Base-by-base conservation (phyloP, 192 early-diverging fungal species). In the Coemansia pectinata region DNA sequence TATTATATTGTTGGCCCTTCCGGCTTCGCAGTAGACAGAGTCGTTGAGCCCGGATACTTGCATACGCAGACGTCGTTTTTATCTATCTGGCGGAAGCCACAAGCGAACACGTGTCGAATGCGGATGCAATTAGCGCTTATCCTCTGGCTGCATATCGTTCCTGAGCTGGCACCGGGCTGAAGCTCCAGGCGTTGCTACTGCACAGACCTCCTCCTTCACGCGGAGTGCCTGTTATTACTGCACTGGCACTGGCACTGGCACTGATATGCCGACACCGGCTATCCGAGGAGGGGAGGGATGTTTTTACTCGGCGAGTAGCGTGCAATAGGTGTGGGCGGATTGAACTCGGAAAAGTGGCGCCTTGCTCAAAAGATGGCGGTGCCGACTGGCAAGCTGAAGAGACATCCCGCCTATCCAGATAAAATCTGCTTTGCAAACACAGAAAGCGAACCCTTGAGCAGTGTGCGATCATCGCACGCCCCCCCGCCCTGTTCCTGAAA, bases 11-110 rank as follows among this genome's bases (percentile, higher is more conserved):
- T 23, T 58, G 55, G 29, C 29, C 29, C 29, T 8, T 34, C 55
- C 29, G 29, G 55, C 55, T 58, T 58, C 55, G 29, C 55, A 29
- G 55, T 58, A 58, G 55, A 58, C 27, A 17, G 15, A 58, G 55
- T 33, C 29, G 27, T 58, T 34, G 29, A 15, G 55, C 55, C 27
- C 55, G 31, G 55, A 17, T 33, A 58, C 55, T 58, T 58, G 55
- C 55, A 58, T 58, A 31, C 15, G 55, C 55, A 58, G 55, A 6
- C 29, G 55, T 17, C 15, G 55, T 34, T 58, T 58, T 31, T 34
- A 33, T 15, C 12, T 33, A 27, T 33, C 31, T 17, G 27, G 55
- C 29, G 25, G 27, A 14, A 58, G 55, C 55, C 15, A 58, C 55
- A 34, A n/a, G 6, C 1, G 7, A 31, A 58, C 55, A 58, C 55